Conservation (phyloP, 768 basidiomycete genomes). For the Amanita exitialis region DNA sequence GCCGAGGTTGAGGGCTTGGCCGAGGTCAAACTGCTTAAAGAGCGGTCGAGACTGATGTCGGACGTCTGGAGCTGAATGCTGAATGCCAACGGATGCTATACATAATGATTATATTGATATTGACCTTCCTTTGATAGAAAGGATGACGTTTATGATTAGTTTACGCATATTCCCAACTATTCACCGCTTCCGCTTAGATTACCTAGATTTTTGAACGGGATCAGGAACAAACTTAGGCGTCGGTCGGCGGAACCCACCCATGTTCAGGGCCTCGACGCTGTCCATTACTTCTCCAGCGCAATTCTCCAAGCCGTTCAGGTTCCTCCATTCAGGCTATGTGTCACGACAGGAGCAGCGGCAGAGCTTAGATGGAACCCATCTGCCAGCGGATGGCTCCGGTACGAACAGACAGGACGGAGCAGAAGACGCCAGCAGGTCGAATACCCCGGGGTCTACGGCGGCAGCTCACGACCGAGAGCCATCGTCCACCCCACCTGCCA, state of each 20-base stretch:
- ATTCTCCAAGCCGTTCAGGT: too few species aligned
- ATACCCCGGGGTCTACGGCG: neutral
- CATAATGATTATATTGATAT: neutral
- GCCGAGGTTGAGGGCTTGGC: slow-evolving; percentile 82
- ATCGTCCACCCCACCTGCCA: neutral
- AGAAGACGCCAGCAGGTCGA: too few species aligned
- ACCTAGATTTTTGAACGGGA: neutral
- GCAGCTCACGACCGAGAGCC: neutral
- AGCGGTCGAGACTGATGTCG: slow-evolving; percentile 76
- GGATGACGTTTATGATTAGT: neutral
- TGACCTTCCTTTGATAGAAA: neutral
- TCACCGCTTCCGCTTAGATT: neutral
- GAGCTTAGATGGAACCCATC: neutral
- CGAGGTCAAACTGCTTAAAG: slow-evolving; percentile 93
- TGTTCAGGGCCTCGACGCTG: slow-evolving; percentile 24
- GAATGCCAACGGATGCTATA: slow-evolving; percentile 10
- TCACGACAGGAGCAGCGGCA: neutral
- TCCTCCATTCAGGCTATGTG: neutral
- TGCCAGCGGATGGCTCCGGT: neutral
- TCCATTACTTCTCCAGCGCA: slow-evolving; percentile 13
- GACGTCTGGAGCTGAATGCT: slow-evolving; percentile 85
- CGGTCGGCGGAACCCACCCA: slow-evolving; percentile 2
- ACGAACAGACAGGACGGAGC: too few species aligned
- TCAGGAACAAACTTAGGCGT: neutral
- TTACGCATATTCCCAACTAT: neutral